These are phyloP conservation scores for Spathaspora jeffriesii DNA, from an alignment of 1,139 yeast species.

Conservation along the genomic window DNA sequence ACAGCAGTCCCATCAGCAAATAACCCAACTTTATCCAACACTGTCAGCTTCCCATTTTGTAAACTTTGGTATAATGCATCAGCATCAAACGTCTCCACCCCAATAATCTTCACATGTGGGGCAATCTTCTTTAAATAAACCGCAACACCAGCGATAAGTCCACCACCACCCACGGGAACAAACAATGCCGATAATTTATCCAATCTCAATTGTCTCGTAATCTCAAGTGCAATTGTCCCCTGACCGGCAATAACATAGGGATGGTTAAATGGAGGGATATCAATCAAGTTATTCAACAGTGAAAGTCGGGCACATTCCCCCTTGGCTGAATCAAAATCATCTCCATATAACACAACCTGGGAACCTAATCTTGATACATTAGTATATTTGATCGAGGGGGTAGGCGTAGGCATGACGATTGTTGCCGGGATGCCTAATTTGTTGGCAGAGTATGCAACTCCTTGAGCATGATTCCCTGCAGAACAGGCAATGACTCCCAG, in stretches of 20 bases:
- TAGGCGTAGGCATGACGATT: constrained; percentile 96
- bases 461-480: constrained; percentile 99
- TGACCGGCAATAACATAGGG: constrained; percentile 99
- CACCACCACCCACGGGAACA: constrained; percentile 98
- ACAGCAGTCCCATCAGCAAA: constrained; percentile 99
- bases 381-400: constrained; percentile 91
- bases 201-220: constrained; percentile 80
- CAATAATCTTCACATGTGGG: constrained; percentile 95
- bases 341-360: constrained; percentile 90
- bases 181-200: constrained; percentile 84
- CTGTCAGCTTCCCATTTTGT: constrained; percentile 51
- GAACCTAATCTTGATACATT: constrained; percentile 93
- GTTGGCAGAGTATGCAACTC: constrained; percentile 92
- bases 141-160: constrained; percentile 88
- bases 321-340: constrained; percentile 92
- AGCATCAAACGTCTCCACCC: constrained; percentile 96
- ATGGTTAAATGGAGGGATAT: constrained; percentile 96
- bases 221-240: constrained; percentile 95
- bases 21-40: constrained; percentile 78
- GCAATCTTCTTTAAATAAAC: constrained; percentile 91
- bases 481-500: constrained; percentile 97
- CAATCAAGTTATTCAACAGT: constrained; percentile 69
- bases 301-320: constrained; percentile 79
- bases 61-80: constrained; percentile 86
- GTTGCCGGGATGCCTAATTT: constrained; percentile 88